These are phyloP conservation scores for Crepidotus variabilis DNA, from an alignment of 768 basidiomycete species.

Conservation along the genomic window DNA sequence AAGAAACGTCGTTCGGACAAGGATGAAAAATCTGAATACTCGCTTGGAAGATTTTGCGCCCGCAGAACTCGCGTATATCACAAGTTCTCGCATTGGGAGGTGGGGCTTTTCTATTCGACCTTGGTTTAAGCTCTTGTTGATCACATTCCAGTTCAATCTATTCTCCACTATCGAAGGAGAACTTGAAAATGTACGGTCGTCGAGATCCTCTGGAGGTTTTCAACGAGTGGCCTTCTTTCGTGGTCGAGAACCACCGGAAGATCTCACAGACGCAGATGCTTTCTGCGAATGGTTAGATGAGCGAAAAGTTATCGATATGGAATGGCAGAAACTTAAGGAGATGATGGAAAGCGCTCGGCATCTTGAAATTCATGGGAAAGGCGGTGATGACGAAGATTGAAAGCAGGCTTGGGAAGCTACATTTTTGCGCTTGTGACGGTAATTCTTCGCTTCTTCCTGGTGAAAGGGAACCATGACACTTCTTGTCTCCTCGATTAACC, in stretches of 20 bases:
- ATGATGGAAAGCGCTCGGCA: slow-evolving; percentile 74
- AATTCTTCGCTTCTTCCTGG: neutral
- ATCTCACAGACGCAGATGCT: slow-evolving; percentile 70
- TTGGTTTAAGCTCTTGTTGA: slow-evolving; percentile 8
- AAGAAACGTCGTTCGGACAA: slow-evolving; percentile 9
- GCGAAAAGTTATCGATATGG: slow-evolving; percentile 58
- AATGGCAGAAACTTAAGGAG: slow-evolving; percentile 67
- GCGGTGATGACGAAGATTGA: slow-evolving; percentile 29
- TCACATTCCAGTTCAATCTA: slow-evolving; percentile 50
- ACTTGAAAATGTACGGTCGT: slow-evolving; percentile 48
- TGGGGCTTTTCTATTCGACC: slow-evolving; percentile 18
- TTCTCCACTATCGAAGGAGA: slow-evolving; percentile 57
- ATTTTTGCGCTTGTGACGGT: neutral
- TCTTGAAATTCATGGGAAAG: slow-evolving; percentile 50
- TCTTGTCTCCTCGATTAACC: neutral
- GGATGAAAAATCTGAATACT: slow-evolving; percentile 36
- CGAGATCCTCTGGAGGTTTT: slow-evolving; percentile 38
- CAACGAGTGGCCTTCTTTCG: slow-evolving; percentile 55
- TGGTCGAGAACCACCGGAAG: slow-evolving; percentile 57
- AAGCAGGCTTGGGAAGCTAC: neutral
- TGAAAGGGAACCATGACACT: no score
- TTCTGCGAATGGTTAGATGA: slow-evolving; percentile 80
- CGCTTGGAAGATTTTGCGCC: slow-evolving; percentile 81
- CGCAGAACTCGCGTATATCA: slow-evolving; percentile 65
- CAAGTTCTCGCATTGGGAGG: slow-evolving; percentile 81